Evolutionary conservation across 495 filamentous ascomycete species (phyloP).

Genomic region (Penicillium manginii): DNA sequence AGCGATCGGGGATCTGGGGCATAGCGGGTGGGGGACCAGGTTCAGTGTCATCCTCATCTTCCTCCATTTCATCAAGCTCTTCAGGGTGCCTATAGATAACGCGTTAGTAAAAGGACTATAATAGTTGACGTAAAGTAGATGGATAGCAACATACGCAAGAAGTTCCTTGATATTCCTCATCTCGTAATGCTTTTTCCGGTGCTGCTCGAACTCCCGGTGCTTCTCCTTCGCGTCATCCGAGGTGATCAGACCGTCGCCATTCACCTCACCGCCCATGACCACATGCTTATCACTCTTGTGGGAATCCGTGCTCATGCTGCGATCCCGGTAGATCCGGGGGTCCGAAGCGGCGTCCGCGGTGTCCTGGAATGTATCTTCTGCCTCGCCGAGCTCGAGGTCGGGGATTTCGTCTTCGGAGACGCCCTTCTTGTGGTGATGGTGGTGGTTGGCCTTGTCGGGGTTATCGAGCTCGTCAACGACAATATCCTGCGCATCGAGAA

Average conservation of each 20-base stretch:
- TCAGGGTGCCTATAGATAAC: slow-evolving; percentile 45
- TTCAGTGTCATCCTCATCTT: slow-evolving; percentile 48
- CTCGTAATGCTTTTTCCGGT: slow-evolving; percentile 95
- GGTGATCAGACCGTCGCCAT: slow-evolving; percentile 61
- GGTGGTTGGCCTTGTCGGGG: slow-evolving; percentile 28
- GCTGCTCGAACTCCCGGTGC: slow-evolving; percentile 85
- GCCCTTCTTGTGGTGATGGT: slow-evolving; percentile 36
- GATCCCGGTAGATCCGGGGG: slow-evolving; percentile 51
- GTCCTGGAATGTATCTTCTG: slow-evolving; percentile 65
- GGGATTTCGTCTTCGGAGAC: slow-evolving; percentile 80
- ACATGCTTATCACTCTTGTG: slow-evolving; percentile 70
- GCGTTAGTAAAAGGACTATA: slow-evolving; percentile 9
- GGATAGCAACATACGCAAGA: slow-evolving; percentile 64
- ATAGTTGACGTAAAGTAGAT: slow-evolving; percentile 1
- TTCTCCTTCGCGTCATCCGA: slow-evolving; percentile 83
- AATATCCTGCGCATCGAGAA: slow-evolving; percentile 60
- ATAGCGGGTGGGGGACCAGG: slow-evolving; percentile 34
- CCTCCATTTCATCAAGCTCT: slow-evolving; percentile 56
- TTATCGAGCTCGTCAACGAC: slow-evolving; percentile 77
- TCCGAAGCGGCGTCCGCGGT: slow-evolving; percentile 16
- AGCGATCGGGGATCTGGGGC: slow-evolving; percentile 39
- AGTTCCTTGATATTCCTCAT: slow-evolving; percentile 94
- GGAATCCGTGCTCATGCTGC: slow-evolving; percentile 51
- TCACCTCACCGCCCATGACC: slow-evolving; percentile 69
- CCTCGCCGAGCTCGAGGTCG: slow-evolving; percentile 90